Evolutionary conservation across 2,329 filamentous ascomycete genomes (phyloP).

Genomic region (Exserohilum rostratum): DNA sequence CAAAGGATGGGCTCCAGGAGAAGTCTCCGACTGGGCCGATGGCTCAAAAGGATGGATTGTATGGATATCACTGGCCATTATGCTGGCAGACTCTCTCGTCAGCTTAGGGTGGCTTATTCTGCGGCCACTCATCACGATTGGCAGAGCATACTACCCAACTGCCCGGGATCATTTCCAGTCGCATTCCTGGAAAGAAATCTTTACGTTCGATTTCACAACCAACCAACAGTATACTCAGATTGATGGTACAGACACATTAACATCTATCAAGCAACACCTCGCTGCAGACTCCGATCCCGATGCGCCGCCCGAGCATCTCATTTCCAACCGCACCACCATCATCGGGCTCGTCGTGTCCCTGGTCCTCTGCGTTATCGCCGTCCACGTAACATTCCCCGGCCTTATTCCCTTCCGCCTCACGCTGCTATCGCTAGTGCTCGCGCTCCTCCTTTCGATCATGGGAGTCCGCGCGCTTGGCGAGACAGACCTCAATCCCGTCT

Average conservation of each 20-base stretch:
- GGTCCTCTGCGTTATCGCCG: slow-evolving; percentile 77
- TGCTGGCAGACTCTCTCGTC: slow-evolving; percentile 91
- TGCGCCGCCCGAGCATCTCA: slow-evolving; percentile 81
- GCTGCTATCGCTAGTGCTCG: slow-evolving; percentile 79
- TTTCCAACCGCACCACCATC: slow-evolving; percentile 72
- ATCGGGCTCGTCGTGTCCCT: slow-evolving; percentile 80
- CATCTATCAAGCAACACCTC: slow-evolving; percentile 42
- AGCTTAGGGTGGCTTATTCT: slow-evolving; percentile 81
- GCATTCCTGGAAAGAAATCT: slow-evolving; percentile 46
- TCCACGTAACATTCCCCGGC: slow-evolving; percentile 81
- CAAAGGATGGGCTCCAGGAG: slow-evolving; percentile 86
- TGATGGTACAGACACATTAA: slow-evolving; percentile 30
- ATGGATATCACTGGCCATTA: slow-evolving; percentile 94
- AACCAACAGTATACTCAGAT: slow-evolving; percentile 51
- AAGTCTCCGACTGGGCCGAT: slow-evolving; percentile 84
- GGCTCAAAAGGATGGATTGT: slow-evolving; percentile 99
- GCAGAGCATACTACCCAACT: slow-evolving; percentile 47
- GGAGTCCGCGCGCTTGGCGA: slow-evolving; percentile 71
- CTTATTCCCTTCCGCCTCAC: slow-evolving; percentile 84
- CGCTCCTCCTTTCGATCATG: slow-evolving; percentile 70
- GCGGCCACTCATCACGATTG: slow-evolving; percentile 63
- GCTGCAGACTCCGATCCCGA: slow-evolving; percentile 64
- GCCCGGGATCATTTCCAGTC: slow-evolving; percentile 34
- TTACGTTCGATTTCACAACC: slow-evolving; percentile 39
- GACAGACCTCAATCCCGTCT: slow-evolving; percentile 95